phyloP scores from a whole-genome alignment of 1,139 yeast genomes.

The Geotrichum klebahnii region DNA sequence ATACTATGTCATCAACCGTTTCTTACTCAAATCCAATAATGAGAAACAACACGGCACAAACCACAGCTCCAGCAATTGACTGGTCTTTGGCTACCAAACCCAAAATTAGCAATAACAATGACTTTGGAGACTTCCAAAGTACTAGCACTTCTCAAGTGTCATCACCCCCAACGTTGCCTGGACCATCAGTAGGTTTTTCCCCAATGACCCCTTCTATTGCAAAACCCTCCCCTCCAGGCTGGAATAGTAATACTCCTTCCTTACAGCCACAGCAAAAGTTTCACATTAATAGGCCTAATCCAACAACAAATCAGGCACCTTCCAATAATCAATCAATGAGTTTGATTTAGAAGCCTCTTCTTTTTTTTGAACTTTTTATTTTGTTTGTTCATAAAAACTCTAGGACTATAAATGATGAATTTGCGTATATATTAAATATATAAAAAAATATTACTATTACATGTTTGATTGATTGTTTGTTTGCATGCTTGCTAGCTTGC shows the following conservation, averaged over 20 bases:
- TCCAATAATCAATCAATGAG: slow-evolving; percentile 5
- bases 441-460: slow-evolving; percentile 1
- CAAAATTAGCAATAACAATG: neutral
- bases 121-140: slow-evolving; percentile 8
- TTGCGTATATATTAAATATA: neutral
- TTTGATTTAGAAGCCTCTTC: slow-evolving; percentile 4
- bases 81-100: slow-evolving; percentile 16
- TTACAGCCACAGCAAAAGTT: slow-evolving; percentile 9
- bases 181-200: neutral
- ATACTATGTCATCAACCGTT: too few relatives aligned
- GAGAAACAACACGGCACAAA: neutral
- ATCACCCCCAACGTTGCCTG: neutral
- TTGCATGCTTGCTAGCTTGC: slow-evolving; percentile 24
- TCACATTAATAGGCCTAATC: slow-evolving; percentile 6
- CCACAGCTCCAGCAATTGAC: slow-evolving; percentile 8
- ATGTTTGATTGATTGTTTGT: slow-evolving; percentile 27
- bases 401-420: too few relatives aligned
- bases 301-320: neutral
- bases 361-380: too few relatives aligned
- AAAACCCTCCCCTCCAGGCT: slow-evolving; percentile 6
- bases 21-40: neutral
- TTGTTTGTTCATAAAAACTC: neutral
- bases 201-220: slow-evolving; percentile 2
- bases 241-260: slow-evolving; percentile 7
- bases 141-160: neutral